Base-by-base conservation (phyloP, 352 stramenopile species). In the Phytophthora macrochlamydospora region DNA sequence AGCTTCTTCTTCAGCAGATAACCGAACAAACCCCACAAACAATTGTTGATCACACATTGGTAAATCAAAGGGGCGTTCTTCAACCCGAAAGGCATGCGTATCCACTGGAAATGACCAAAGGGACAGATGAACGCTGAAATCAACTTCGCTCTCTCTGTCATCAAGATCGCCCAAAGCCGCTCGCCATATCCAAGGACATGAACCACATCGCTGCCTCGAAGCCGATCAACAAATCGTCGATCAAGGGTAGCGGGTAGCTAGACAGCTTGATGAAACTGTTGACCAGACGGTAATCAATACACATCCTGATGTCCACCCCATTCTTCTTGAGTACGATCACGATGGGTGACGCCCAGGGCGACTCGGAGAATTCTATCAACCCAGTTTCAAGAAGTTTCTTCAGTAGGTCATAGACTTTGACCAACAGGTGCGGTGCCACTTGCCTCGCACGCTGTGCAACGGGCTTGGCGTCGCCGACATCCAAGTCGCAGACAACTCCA, bases 61-160 rank as follows among this genome's bases (percentile, higher is more conserved):
- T 69, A 73, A 2, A 73, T 40, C 0, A 24, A 62, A 13, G 52
- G 4, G 62, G 18, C 18, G 18, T 24, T 24, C 18, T 24, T 24
- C 18, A 24, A 24, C 18, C 18, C 18, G 18, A 24, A 65, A 1
- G 54, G 64, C 64, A 72, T 72, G 2, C 58, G 24, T 0, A 56
- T 2, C 58, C 53, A 69, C 29, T 73, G 32, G n/a, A 73, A 73
- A 12, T 69, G 59, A 13, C 65, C 59, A 4, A 69, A 33, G 1
- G 65, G 65, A 13, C 59, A 73, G 29, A 73, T 62, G 43, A 69
- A 69, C 0, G 54, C 59, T 3, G 40, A 59, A 12, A 75, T 62
- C 1, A 24, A 0, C 12, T 62, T 60, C 0, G 62, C 62, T 28
- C 56, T 9, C 1, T 29, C 0, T 2, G 62, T 28, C 43, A 49